Evolutionary conservation across 2,329 filamentous ascomycete species (phyloP).

Genomic region (Fusarium decemcellulare): DNA sequence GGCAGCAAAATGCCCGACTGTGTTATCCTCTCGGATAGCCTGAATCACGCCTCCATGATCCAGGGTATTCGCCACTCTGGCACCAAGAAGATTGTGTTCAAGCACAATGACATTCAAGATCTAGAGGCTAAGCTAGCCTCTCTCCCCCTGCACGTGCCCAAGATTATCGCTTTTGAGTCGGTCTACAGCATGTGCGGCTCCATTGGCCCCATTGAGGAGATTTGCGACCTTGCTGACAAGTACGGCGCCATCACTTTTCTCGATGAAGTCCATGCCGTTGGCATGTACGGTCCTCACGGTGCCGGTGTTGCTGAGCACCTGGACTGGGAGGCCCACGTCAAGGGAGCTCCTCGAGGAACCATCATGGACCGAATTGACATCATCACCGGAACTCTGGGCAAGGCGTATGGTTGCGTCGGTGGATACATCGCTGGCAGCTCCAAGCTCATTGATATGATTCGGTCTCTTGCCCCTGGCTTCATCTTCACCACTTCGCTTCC

Average conservation of each 20-base stretch:
- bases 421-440: conserved; percentile 95
- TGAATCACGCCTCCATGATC: conserved; percentile 99
- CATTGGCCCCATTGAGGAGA: conserved; percentile 94
- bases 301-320: conserved; percentile 98
- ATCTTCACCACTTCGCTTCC: conserved; percentile 99
- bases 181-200: conserved; percentile 99
- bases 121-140: conserved; percentile 93
- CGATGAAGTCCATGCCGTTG: conserved; percentile 98
- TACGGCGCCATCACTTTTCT: conserved; percentile 98
- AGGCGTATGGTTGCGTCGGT: conserved; percentile 97
- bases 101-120: conserved; percentile 96
- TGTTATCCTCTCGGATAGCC: conserved; percentile 96
- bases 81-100: conserved; percentile 98
- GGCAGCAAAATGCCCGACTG: conserved; percentile 97
- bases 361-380: conserved; percentile 98
- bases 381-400: conserved; percentile 96
- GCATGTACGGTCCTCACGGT: conserved; percentile 97
- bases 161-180: conserved; percentile 99
- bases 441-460: conserved; percentile 91
- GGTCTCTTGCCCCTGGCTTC: conserved; percentile 95
- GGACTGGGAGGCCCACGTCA: conserved; percentile 88
- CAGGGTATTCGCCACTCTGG: conserved; percentile 98
- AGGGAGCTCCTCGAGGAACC: conserved; percentile 82
- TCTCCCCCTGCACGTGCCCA: conserved; percentile 86
- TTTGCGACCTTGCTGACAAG: conserved; percentile 96